Percentiles rank a stretch among this genome's conserved stretches.
Conservation (phyloP, 2,329 filamentous ascomycete species). For the Colletotrichum sp. region DNA sequence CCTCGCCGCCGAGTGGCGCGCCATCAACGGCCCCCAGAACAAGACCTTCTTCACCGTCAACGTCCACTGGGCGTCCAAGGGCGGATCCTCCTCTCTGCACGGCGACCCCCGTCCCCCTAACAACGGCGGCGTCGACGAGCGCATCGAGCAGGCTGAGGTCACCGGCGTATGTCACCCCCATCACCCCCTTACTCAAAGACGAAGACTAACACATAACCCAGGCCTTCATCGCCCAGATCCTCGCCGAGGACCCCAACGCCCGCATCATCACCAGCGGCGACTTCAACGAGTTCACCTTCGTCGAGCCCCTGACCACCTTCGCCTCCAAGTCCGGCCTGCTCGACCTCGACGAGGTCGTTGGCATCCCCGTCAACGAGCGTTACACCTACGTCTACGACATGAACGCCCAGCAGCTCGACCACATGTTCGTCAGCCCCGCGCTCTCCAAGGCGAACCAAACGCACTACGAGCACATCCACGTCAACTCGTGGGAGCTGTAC, state of each 20-base stretch:
- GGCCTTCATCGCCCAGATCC: constrained; percentile 63
- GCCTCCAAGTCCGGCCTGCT: constrained; percentile 55
- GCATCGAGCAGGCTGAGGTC: constrained; percentile 61
- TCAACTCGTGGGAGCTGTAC: constrained; percentile 70
- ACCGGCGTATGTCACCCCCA: constrained; percentile 53
- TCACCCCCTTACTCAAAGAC: not conserved
- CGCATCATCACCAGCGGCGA: constrained; percentile 68
- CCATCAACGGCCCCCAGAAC: constrained; percentile 53
- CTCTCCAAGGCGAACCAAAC: constrained; percentile 43
- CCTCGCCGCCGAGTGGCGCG: constrained; percentile 69
- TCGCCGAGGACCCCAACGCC: constrained; percentile 60
- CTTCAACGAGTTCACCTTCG: constrained; percentile 75
- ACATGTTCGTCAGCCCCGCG: constrained; percentile 68
- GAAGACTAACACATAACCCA: constrained; percentile 26
- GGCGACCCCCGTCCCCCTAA: constrained; percentile 71
- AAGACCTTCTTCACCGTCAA: constrained; percentile 73
- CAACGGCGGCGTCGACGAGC: constrained; percentile 66
- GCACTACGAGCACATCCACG: constrained; percentile 70
- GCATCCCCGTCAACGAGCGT: constrained; percentile 59
- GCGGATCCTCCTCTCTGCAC: constrained; percentile 67
- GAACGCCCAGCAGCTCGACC: constrained; percentile 74
- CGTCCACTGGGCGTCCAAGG: constrained; percentile 72
- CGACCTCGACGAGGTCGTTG: constrained; percentile 66
- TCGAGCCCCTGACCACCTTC: constrained; percentile 63
- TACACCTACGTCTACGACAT: constrained; percentile 76